These are phyloP conservation scores for Paramecium sexaurelia DNA, from an alignment of 73 alveolate species.

Conservation along the genomic window DNA sequence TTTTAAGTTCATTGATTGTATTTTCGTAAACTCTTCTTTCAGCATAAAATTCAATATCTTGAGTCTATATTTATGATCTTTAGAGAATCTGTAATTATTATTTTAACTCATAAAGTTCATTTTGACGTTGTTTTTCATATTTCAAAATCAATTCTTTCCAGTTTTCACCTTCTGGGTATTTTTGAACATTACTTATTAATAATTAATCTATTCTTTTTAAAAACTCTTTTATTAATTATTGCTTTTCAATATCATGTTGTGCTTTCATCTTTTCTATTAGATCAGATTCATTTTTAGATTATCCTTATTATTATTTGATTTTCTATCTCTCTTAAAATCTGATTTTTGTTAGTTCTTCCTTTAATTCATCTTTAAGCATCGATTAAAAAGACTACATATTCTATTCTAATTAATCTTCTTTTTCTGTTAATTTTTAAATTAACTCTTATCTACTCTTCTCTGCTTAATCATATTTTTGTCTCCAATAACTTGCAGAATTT, in stretches of 20 bases:
- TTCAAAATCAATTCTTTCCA: constrained; percentile 43
- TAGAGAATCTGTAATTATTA: constrained; percentile 19
- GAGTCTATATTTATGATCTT: constrained; percentile 17
- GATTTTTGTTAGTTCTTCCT: constrained; percentile 26
- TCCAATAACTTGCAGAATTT: constrained; percentile 44
- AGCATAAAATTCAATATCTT: constrained; percentile 47
- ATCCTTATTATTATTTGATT: background rate
- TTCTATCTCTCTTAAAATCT: background rate
- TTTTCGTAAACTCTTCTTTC: constrained; percentile 49
- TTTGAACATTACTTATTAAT: constrained; percentile 13
- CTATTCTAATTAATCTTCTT: constrained; percentile 32
- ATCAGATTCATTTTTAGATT: background rate
- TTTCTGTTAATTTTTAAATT: background rate
- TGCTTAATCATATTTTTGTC: constrained; percentile 23
- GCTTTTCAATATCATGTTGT: constrained; percentile 26
- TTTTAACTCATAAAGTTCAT: constrained; percentile 48
- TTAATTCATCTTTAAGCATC: constrained; percentile 41
- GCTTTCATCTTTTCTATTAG: background rate
- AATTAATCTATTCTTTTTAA: constrained; percentile 32
- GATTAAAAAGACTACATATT: constrained; percentile 48
- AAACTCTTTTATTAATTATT: background rate
- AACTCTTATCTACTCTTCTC: background rate
- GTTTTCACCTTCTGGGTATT: constrained; percentile 47
- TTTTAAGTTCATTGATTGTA: constrained; percentile 14
- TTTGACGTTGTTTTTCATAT: constrained; percentile 25